Percentiles rank a stretch among this genome's conserved stretches.
phyloP scores from a whole-genome alignment of 768 basidiomycete species.

The Strobilomyces confusus region DNA sequence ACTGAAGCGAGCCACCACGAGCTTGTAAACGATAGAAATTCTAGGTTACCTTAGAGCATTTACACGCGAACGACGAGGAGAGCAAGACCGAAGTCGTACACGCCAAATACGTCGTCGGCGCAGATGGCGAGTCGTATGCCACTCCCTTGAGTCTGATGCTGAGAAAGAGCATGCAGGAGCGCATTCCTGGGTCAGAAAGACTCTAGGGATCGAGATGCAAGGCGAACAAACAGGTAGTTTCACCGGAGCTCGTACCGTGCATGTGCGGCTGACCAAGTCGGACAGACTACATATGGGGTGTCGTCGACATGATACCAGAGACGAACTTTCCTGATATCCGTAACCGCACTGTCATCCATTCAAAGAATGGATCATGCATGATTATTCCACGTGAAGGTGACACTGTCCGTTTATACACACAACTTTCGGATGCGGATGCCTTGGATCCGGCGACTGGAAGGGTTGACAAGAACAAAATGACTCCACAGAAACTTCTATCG shows the following conservation, averaged over 20 bases:
- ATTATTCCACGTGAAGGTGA: slow-evolving; percentile 70
- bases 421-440: slow-evolving; percentile 49
- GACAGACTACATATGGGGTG: slow-evolving; percentile 78
- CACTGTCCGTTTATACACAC: slow-evolving; percentile 67
- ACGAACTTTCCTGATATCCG: slow-evolving; percentile 79
- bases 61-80: slow-evolving; percentile 27
- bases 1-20: not conserved
- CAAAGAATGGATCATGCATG: slow-evolving; percentile 64
- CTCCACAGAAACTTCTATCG: slow-evolving; percentile 49
- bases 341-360: slow-evolving; percentile 62
- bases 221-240: slow-evolving; percentile 45
- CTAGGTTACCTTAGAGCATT: slow-evolving; percentile 24
- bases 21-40: not conserved
- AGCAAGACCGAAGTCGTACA: slow-evolving; percentile 30
- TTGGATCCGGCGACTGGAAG: slow-evolving; percentile 45
- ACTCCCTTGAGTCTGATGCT: not conserved
- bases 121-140: slow-evolving; percentile 26
- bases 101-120: slow-evolving; percentile 35
- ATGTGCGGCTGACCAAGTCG: not conserved
- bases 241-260: not conserved
- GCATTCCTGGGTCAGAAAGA: slow-evolving; percentile 46
- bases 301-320: slow-evolving; percentile 65
- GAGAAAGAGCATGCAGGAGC: slow-evolving; percentile 28
- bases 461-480: slow-evolving; percentile 50
- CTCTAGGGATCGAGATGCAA: slow-evolving; percentile 41